These are phyloP conservation scores for Geosiphon pyriformis DNA, from an alignment of 192 early-diverging fungal genomes.

Conservation along the genomic window DNA sequence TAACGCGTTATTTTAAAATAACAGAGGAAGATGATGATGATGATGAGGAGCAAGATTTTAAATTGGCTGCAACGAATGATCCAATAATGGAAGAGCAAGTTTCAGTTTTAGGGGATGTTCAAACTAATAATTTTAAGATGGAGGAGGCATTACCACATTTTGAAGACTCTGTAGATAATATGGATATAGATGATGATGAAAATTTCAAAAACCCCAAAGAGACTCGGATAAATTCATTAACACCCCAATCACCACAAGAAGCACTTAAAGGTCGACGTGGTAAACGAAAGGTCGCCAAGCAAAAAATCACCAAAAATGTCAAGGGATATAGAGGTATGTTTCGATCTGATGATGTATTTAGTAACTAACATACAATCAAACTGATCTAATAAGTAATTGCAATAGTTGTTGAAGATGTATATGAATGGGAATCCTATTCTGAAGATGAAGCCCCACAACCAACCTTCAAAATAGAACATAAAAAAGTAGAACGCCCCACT, in stretches of 20 bases:
- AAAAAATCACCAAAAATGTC: background rate
- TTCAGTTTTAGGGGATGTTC: background rate
- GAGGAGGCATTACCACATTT: background rate
- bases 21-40: background rate
- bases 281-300: background rate
- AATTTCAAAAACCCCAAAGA: background rate
- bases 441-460: background rate
- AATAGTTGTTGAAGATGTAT: background rate
- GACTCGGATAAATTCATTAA: background rate
- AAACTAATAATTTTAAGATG: background rate
- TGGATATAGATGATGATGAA: background rate
- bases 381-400: no score
- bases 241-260: background rate
- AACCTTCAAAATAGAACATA: background rate
- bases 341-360: no score
- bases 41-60: background rate
- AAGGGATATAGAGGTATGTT: background rate
- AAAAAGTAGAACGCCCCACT: background rate
- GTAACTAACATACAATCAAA: no score
- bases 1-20: no score
- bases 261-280: background rate
- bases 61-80: background rate
- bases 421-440: background rate
- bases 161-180: background rate
- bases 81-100: background rate